phyloP scores from a whole-genome alignment of 2,329 filamentous ascomycete genomes.

The Hymenoscyphus infarciens region DNA sequence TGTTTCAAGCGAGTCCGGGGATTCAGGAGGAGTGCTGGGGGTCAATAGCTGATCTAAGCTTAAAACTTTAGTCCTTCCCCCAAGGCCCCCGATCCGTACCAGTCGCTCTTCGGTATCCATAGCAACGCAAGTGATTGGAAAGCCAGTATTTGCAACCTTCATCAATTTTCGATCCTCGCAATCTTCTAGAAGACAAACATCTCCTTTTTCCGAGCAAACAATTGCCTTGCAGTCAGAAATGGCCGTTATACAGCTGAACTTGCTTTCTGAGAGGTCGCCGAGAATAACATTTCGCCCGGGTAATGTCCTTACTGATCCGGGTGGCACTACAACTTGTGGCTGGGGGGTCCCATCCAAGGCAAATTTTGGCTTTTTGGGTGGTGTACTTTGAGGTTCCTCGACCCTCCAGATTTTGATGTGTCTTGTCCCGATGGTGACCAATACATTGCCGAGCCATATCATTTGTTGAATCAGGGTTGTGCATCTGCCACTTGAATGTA shows the following conservation, averaged over 20 bases:
- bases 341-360: slow-evolving; percentile 41
- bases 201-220: slow-evolving; percentile 81
- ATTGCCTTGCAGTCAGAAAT: slow-evolving; percentile 73
- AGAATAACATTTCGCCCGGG: slow-evolving; percentile 85
- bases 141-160: slow-evolving; percentile 63
- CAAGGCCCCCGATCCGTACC: slow-evolving; percentile 38
- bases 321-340: slow-evolving; percentile 29
- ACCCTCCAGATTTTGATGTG: slow-evolving; percentile 93
- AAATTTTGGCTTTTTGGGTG: slow-evolving; percentile 62
- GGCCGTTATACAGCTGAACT: slow-evolving; percentile 73
- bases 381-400: slow-evolving; percentile 59
- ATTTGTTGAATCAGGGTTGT: slow-evolving; percentile 83
- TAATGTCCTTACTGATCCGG: slow-evolving; percentile 62
- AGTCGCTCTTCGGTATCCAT: slow-evolving; percentile 35
- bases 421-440: slow-evolving; percentile 84
- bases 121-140: slow-evolving; percentile 46
- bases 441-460: slow-evolving; percentile 80
- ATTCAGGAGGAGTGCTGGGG: slow-evolving; percentile 33
- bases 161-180: slow-evolving; percentile 68
- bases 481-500: slow-evolving; percentile 88
- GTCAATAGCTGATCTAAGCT: slow-evolving; percentile 43
- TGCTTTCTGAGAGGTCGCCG: slow-evolving; percentile 75
- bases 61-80: slow-evolving; percentile 46
- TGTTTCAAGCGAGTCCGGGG: slow-evolving; percentile 26
- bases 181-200: slow-evolving; percentile 83